Evolutionary conservation across 2,329 filamentous ascomycete species (phyloP), one percentile per base, ranked within the genome.

Genomic region (Coniochaeta hoffmannii): DNA sequence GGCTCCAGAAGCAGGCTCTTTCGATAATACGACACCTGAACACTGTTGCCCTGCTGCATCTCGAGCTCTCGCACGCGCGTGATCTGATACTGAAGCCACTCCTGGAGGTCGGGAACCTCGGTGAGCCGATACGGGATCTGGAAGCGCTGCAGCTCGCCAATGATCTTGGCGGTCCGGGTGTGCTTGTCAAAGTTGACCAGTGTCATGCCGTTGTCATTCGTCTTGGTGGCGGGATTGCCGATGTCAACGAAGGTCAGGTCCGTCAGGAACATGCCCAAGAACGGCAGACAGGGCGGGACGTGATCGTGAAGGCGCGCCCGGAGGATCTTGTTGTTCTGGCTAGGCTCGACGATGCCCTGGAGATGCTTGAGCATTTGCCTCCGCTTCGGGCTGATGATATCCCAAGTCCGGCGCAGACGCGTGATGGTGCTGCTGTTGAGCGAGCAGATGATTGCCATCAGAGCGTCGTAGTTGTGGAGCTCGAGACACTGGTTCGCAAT

Each of bases 111-210:
- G 0, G 89, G 84, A 4, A 97, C 77, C 66, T 94, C 88, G 1
- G 81, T 81, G 17, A 99, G 80, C 7, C 87, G 83, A 69, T 97
- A 97, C 0, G 92, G 90, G 19, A 96, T 89, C 71, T 99, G 94
- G 75, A 97, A 97, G 17, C 92, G 87, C 69, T 99, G 94, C 8
- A 99, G 81, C 64, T 97, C 93, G 60, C 90, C 89, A 64, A 99
- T 96, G 66, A 97, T 95, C 72, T 92, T 94, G 49, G 93, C 92
- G 2, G 92, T 97, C 63, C 91, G 90, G 64, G 86, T 88, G 69
- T 97, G 91, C 74, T 97, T 97, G 77, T 97, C 93, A 65, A 97
- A 97, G 73, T 99, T 99, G 78, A 99, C 90, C 31, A 97, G 89
- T 0, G 85, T 84, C 64, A 90, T 80, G 26, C 84, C 81, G 30